phyloP scores from a whole-genome alignment of 345 rosid species.

The Acer saccharum region DNA sequence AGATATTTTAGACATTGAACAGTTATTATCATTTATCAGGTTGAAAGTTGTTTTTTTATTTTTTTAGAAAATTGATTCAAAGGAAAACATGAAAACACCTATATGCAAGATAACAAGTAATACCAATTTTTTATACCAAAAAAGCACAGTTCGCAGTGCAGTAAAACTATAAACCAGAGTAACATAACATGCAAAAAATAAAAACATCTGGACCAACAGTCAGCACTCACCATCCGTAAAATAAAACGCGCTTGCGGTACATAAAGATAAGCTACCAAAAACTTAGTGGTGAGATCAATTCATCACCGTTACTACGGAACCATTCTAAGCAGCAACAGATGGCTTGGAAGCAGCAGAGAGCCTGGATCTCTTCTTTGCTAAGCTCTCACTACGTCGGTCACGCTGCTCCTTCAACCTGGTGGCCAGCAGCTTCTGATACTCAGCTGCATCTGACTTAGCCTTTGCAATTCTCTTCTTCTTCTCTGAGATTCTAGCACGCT shows the following conservation, averaged over 20 bases:
- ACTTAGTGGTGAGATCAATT: conserved; percentile 6
- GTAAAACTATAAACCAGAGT: not conserved
- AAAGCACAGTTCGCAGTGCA: not conserved
- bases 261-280: conserved; percentile 7
- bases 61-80: too few species aligned
- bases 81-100: too few species aligned
- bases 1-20: too few species aligned
- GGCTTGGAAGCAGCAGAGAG: conserved; percentile 57
- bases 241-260: not conserved
- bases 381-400: conserved; percentile 62
- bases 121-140: not conserved
- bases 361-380: conserved; percentile 54
- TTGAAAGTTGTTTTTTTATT: too few species aligned
- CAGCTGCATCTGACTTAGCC: conserved; percentile 56
- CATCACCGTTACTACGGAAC: not conserved
- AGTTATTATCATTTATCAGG: too few species aligned
- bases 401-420: conserved; percentile 62
- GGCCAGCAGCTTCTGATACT: conserved; percentile 59
- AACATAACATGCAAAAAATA: not conserved
- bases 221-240: not conserved
- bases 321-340: conserved; percentile 27
- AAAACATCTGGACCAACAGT: not conserved
- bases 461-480: conserved; percentile 58
- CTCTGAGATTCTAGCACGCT: conserved; percentile 49
- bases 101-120: not conserved